A percentile compares a stretch with the other conserved stretches of the same genome.
These are phyloP conservation scores for Epichloe coenophiala DNA, from an alignment of 2,329 filamentous ascomycete genomes.

Conservation along the genomic window DNA sequence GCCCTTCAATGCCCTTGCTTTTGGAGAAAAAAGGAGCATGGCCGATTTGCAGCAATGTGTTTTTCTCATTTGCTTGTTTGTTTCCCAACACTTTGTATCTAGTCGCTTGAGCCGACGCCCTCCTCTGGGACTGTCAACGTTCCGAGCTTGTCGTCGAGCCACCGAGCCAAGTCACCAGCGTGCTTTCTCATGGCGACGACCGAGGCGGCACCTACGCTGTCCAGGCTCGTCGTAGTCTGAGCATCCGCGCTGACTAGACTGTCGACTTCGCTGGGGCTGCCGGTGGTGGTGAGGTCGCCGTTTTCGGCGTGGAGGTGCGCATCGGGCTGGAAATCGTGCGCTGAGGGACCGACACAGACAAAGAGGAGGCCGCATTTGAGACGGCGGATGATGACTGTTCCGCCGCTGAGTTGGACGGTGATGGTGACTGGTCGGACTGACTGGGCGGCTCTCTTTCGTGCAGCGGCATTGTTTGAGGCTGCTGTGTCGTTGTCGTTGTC, in stretches of 20 bases:
- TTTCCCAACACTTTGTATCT: not conserved
- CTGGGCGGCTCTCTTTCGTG: conserved; percentile 3
- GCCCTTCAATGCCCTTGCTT: not conserved
- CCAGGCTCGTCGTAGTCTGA: conserved; percentile 28
- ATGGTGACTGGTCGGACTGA: conserved; percentile 29
- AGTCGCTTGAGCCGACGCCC: conserved; percentile 22
- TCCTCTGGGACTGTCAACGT: conserved; percentile 40
- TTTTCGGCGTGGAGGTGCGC: conserved; percentile 14
- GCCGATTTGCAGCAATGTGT: not conserved
- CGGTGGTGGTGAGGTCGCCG: conserved; percentile 19
- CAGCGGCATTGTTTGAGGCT: conserved; percentile 1
- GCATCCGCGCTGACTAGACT: conserved; percentile 33
- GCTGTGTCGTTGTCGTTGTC: not conserved
- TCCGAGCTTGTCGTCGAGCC: conserved; percentile 47
- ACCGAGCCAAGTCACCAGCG: conserved; percentile 44
- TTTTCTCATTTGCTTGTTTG: not conserved
- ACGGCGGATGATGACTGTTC: conserved; percentile 44
- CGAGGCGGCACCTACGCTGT: conserved; percentile 27
- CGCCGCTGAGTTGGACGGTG: conserved; percentile 44
- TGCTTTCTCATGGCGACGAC: conserved; percentile 40
- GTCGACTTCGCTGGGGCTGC: conserved; percentile 30
- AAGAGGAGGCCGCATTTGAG: conserved; percentile 48
- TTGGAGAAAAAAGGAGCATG: not conserved
- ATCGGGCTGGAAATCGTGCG: conserved; percentile 12
- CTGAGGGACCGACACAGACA: conserved; percentile 41